Conservation (phyloP, 1,284 basidiomycete species). For the Athelia psychrophila region DNA sequence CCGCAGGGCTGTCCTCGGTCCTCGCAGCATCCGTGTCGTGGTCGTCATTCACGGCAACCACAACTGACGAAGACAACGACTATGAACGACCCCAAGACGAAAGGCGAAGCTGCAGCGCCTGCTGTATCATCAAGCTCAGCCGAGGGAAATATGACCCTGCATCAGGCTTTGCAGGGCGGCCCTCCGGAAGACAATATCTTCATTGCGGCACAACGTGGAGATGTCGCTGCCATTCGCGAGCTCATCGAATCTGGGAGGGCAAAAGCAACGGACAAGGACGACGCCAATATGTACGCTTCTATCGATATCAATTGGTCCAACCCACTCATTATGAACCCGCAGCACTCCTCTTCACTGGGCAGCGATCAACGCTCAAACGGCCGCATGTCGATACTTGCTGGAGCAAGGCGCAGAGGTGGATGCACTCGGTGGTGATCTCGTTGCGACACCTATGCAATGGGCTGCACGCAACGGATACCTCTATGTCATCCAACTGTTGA, state of each 20-base stretch:
- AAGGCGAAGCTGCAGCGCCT: slow-evolving; percentile 38
- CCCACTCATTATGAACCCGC: not conserved
- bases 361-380: slow-evolving; percentile 87
- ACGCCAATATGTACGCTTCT: slow-evolving; percentile 73
- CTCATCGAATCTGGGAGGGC: slow-evolving; percentile 76
- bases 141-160: slow-evolving; percentile 36
- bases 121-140: slow-evolving; percentile 29
- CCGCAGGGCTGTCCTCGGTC: too few species aligned
- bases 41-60: too few species aligned
- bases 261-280: slow-evolving; percentile 79
- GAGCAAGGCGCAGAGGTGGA: slow-evolving; percentile 96
- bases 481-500: slow-evolving; percentile 90
- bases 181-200: slow-evolving; percentile 62
- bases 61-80: not conserved
- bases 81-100: slow-evolving; percentile 30
- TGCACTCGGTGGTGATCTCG: slow-evolving; percentile 89
- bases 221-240: slow-evolving; percentile 63
- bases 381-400: slow-evolving; percentile 78
- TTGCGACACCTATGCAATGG: slow-evolving; percentile 98
- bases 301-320: not conserved
- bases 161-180: slow-evolving; percentile 28
- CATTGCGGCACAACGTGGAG: slow-evolving; percentile 85
- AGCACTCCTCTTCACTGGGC: slow-evolving; percentile 94
- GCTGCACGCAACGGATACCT: slow-evolving; percentile 95
- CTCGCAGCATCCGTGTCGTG: too few species aligned